Base-by-base conservation (phyloP, 2,329 filamentous ascomycete species). In the Phoma sp. region DNA sequence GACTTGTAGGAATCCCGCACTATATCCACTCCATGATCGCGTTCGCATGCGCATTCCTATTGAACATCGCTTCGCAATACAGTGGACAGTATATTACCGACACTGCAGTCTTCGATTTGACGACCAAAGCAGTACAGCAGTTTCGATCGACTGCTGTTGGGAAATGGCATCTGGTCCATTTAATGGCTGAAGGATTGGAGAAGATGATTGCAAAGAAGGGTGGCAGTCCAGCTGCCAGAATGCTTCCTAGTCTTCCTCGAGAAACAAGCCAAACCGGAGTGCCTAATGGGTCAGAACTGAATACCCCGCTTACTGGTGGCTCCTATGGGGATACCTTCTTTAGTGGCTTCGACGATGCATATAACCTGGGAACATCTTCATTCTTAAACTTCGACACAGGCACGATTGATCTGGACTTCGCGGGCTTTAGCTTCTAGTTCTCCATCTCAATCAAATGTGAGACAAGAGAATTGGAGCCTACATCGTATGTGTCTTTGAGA, bases 11-110 rank as follows among this genome's bases (percentile, higher is more conserved):
- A 1, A 80, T 83, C 66, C 81, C 81, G 1, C 78, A 79, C 3
- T 83, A 82, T 42, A 74, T 82, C 36, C 78, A 81, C 51, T 80
- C 78, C 37, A 83, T 83, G 81, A 81, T 80, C 0, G 80, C 78
- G 0, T 83, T 83, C 52, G 80, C 81, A 1, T 82, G 79, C 60
- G 79, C 82, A 60, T 83, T 83, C 53, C 72, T 83, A 1, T 74
- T 81, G 29, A 81, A 82, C 55, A 69, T 82, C 1, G 74, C 79
- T 1, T 73, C 76, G 20, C 80, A 78, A 23, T 76, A 79, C 57
- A 64, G 69, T 0, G 73, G 72, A 6, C 70, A 73, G 3, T 69
- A 79, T 2, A 73, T 80, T 11, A 72, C 78, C 12, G 67, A 72
- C 3, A 61, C 64, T 1, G 60, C 71, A 1, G 77, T 80, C 1